Evolutionary conservation across 1,139 yeast species (phyloP).

Genomic region (Debaryomycetaceae sp.): DNA sequence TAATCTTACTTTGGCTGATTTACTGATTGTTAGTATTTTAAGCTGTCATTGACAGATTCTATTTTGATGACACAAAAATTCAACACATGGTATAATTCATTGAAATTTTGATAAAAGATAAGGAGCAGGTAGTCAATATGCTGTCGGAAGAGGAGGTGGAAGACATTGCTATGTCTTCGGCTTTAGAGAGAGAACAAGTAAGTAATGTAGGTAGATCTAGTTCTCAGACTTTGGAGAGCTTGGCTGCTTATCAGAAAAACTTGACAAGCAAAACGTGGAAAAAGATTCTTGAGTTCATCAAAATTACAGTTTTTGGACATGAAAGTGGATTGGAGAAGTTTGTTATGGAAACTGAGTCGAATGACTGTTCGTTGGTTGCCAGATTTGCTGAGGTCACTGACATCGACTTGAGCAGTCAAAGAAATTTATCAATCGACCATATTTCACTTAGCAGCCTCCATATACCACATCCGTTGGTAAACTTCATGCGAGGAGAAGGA

Average conservation of each 20-base stretch:
- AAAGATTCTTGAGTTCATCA: constrained; percentile 26
- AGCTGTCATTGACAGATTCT: background rate
- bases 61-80: background rate
- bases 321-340: constrained; percentile 37
- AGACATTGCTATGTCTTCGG: constrained; percentile 3
- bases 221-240: constrained; percentile 4
- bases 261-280: constrained; percentile 19
- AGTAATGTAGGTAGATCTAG: background rate
- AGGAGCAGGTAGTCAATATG: constrained; percentile 1
- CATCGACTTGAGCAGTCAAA: constrained; percentile 25
- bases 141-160: constrained; percentile 5
- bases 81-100: background rate
- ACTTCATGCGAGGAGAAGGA: constrained; percentile 41
- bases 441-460: constrained; percentile 42
- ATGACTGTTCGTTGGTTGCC: constrained; percentile 53
- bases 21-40: background rate
- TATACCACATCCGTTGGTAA: constrained; percentile 53
- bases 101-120: background rate
- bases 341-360: constrained; percentile 44
- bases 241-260: constrained; percentile 9
- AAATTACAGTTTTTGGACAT: constrained; percentile 20
- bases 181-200: background rate
- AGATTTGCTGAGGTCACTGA: constrained; percentile 41
- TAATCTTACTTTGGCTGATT: no score
- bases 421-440: constrained; percentile 27